Base-by-base conservation (phyloP, 2,329 filamentous ascomycete species). In the Alternaria atra region DNA sequence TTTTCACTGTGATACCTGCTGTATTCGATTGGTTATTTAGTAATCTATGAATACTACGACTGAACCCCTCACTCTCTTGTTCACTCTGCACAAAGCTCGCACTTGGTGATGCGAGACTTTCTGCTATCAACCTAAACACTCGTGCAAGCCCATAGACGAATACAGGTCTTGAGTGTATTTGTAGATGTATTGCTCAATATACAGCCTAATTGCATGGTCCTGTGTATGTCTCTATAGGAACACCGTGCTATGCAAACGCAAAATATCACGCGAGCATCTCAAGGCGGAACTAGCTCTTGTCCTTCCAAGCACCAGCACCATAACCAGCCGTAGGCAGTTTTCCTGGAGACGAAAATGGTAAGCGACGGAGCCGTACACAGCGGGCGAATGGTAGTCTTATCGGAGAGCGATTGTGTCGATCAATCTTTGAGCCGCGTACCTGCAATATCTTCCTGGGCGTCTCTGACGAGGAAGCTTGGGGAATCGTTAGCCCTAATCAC, bases 391-490 rank as follows among this genome's bases (percentile, higher is more conserved):
- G 44, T 52, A 13, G n/a, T 60, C 52, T 61, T 55, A 23, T 53
- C 23, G 6, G 39, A 52, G 9, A 48, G 42, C 30, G 46, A 58
- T 48, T 30, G 34, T 32, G 20, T 44, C 60, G 60, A 91, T 68
- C 52, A 60, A 25, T 89, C 87, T 80, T 97, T 97, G 59, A 92
- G 80, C 71, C 92, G 85, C 71, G 89, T 86, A 64, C 86, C 86
- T 42, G 91, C 87, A 70, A 97, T 85, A 71, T 97, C 94, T 71
- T 96, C 90, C 73, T 91, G 87, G 5, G 93, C 88, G 78, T 97
- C 94, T 79, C 89, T 94, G 64, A 97, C 82, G 64, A 98, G 82
- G 78, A 97, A 98, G 72, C 94, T 97, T 69, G 34, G 17, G 0
- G 17, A 27, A 23, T 35, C 27, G 48, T 69, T 48, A 75, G 68